Evolutionary conservation across 75 land plant species (phyloP), one percentile per base, ranked within the genome.

Genomic region (Larix kaempferi): DNA sequence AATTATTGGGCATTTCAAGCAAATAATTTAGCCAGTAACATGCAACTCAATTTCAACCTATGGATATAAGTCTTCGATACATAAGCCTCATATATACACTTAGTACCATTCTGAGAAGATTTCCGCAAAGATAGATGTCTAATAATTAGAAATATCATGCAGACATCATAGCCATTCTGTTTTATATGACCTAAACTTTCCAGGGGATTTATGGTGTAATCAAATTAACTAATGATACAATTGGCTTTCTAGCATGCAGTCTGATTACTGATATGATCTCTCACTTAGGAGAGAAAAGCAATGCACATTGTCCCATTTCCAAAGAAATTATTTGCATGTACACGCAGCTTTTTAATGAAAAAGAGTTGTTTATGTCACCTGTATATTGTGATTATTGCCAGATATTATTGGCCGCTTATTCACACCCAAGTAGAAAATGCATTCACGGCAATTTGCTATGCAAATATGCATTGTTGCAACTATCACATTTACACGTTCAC

Each of bases 381-480:
- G 95, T 41, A 97, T 78, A 77, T 94, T 89, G 78, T 97, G 93
- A 75, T 97, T 97, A 79, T 97, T 94, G 39, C 99, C 99, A 65
- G 88, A 77, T 73, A 94, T 86, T n/a, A 97, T 84, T 35, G 99
- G 98, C 74, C 84, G 86, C 60, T 97, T 93, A 75, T 97, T 97
- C 44, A 97, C 99, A 14, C 96, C 99, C 56, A 97, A 83, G 76
- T 81, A 89, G 80, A 94, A 91, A 35, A 94, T 80, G 84, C 94
- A 94, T 75, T 97, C 99, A 37, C 99, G 98, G 75, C 99, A 97
- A 82, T 97, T 97, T 2, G 99, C 94, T 65, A 91, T 97, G 79
- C 86, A 86, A 57, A 92, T 87, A 6, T 95, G 88, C 76, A 84
- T 91, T n/a, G 93, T 76, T 23, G 94, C 91, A 58, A 90, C 83